Evolutionary conservation across 805 yeast species (phyloP), one percentile per base, ranked within the genome.

Genomic region (Candida nanaspora): DNA sequence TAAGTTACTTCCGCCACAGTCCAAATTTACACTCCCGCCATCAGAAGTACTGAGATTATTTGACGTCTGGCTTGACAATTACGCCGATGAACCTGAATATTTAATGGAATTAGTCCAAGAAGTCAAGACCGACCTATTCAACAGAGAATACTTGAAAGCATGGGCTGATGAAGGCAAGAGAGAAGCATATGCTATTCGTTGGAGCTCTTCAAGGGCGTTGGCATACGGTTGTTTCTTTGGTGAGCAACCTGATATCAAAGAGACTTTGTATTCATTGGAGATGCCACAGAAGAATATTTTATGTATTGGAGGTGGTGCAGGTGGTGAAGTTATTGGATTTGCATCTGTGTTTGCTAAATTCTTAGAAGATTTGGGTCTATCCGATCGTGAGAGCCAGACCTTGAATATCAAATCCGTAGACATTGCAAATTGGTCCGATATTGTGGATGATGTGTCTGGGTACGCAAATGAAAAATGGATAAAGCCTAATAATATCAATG

Each of bases 301-400:
- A 28, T 75, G 82, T 50, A 69, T 88, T 29, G 96, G 96, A 16
- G 96, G 94, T 20, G 96, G 96, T 28, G 96, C 96, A 0, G 86
- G 91, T 4, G 85, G 87, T 2, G 96, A 87, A 55, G 60, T 86
- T 20, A 76, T 78, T 26, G 85, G 76, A 0, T 53, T 86, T 33
- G 76, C 77, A 1, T 70, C 88, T 15, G 63, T 83, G 1, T 80
- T 78, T 46, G 65, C 71, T 37, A 50, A 67, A 35, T 50, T 46
- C 11, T 35, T 52, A 28, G 51, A 50, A 18, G 15, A 32, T 15
- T 46, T 46, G 19, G 23, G 44, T 2, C 23, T 52, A 6, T n/a
- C 38, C 10, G 38, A 40, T 13, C 18, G 30, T 14, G 26, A 32
- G 6, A 14, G 27, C n/a, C 31, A 32, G 13, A 39, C 34, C 8